Conservation (phyloP, 345 rosid species). For the Eucalyptus fibrosa region DNA sequence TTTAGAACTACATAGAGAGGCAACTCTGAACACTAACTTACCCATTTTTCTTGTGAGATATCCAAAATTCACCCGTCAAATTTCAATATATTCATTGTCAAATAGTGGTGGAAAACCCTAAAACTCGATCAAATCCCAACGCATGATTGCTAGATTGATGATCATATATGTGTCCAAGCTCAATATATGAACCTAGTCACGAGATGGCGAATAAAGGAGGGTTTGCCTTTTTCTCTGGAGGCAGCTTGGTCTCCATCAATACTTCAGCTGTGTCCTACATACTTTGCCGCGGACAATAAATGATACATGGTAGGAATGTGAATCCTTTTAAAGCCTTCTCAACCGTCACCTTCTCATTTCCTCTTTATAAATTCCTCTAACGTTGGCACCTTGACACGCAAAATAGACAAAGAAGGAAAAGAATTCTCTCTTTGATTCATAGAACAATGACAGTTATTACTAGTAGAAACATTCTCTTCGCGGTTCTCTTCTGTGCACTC, state of each 20-base stretch:
- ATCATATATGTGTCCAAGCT: neutral
- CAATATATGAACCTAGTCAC: neutral
- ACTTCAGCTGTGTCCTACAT: neutral
- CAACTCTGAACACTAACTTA: neutral
- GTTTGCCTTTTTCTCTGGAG: neutral
- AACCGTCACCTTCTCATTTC: neutral
- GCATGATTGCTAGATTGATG: neutral
- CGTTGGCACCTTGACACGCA: neutral
- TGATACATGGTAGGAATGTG: neutral
- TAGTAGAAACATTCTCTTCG: neutral
- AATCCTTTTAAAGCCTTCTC: neutral
- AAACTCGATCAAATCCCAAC: neutral
- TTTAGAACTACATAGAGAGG: neutral
- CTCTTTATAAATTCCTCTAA: neutral
- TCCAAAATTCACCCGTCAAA: neutral
- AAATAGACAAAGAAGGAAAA: neutral
- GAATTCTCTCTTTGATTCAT: neutral
- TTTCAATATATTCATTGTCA: neutral
- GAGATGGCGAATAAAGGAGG: neutral
- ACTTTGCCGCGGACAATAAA: neutral
- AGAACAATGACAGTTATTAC: neutral
- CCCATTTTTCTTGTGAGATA: neutral
- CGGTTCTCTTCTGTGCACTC: slow-evolving; percentile 2
- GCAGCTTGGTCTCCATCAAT: neutral
- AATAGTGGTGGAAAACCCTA: neutral